phyloP scores from a whole-genome alignment of 345 rosid genomes.

The Salix viminalis region DNA sequence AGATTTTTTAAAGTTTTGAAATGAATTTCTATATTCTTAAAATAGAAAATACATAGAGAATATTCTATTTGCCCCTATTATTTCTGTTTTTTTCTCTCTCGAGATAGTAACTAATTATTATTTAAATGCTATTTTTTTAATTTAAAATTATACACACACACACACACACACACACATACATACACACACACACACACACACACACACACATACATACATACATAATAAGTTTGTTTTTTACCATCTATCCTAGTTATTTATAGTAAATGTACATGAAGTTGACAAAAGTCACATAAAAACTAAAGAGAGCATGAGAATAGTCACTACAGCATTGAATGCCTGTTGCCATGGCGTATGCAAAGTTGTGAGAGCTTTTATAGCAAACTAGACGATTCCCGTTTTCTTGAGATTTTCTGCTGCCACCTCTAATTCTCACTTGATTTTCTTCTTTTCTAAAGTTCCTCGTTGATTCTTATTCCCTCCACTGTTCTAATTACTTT shows the following conservation, averaged over 20 bases:
- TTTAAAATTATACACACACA: no score
- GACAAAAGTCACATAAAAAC: not conserved
- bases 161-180: no score
- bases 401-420: not conserved
- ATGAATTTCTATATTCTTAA: no score
- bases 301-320: not conserved
- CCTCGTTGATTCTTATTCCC: conserved; percentile 19
- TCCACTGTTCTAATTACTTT: conserved; percentile 13
- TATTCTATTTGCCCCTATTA: no score
- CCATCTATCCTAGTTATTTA: not conserved
- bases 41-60: no score
- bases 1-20: no score
- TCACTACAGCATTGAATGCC: not conserved
- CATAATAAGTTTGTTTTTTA: no score
- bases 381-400: not conserved
- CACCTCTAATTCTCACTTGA: not conserved
- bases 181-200: no score
- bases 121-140: no score
- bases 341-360: not conserved
- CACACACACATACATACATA: no score
- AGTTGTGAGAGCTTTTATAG: not conserved
- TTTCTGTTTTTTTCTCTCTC: no score
- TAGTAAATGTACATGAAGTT: not conserved
- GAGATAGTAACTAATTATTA: no score
- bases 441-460: conserved; percentile 1